Conservation (phyloP, 768 basidiomycete genomes). For the Filobasidium floriforme region DNA sequence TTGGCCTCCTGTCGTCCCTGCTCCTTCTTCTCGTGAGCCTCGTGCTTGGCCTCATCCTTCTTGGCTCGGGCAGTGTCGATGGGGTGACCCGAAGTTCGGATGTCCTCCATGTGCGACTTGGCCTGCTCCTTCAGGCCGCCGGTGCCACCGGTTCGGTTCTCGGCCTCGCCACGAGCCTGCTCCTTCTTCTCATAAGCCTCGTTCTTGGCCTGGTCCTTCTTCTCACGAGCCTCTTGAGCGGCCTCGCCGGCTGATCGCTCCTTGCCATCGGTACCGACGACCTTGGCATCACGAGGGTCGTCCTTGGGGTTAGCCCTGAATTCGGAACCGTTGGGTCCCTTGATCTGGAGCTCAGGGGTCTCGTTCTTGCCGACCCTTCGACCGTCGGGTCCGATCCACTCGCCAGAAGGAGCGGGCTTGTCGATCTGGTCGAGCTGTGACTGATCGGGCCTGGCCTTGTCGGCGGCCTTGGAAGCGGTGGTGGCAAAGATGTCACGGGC, state of each 20-base stretch:
- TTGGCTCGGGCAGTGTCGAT: constrained; percentile 37
- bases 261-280: constrained; percentile 45
- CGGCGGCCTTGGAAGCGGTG: constrained; percentile 63
- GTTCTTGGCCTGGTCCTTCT: constrained; percentile 35
- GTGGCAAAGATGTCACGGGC: constrained; percentile 72
- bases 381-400: constrained; percentile 55
- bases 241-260: constrained; percentile 39
- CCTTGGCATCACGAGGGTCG: constrained; percentile 46
- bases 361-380: constrained; percentile 48
- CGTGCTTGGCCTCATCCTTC: constrained; percentile 32
- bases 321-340: constrained; percentile 50
- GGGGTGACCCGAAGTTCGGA: constrained; percentile 36
- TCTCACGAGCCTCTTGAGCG: constrained; percentile 39
- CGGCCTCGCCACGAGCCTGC: constrained; percentile 31
- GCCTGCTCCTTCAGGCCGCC: constrained; percentile 30
- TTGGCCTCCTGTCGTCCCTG: constrained; percentile 28
- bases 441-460: constrained; percentile 58
- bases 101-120: constrained; percentile 37
- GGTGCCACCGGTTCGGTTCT: constrained; percentile 29
- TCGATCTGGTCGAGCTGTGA: constrained; percentile 61
- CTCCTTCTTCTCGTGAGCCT: constrained; percentile 25
- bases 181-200: constrained; percentile 33
- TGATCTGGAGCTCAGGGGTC: constrained; percentile 51
- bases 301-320: constrained; percentile 53
- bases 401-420: constrained; percentile 59